These are phyloP conservation scores for Hymenochaete sp. DNA, from an alignment of 1,284 basidiomycete species.

Conservation along the genomic window DNA sequence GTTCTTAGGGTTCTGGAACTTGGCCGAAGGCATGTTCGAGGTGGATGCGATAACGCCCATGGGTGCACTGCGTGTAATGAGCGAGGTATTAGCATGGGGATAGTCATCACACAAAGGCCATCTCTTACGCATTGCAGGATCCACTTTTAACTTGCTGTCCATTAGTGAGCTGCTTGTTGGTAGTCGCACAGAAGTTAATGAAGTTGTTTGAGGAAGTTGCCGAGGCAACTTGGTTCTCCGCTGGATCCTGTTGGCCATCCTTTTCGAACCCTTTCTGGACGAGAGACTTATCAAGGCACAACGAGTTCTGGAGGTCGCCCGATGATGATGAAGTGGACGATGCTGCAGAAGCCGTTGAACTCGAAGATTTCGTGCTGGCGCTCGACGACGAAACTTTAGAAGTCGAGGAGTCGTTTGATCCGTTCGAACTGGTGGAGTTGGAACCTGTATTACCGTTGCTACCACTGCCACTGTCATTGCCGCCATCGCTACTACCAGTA, in stretches of 20 bases:
- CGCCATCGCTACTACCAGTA: slow-evolving; percentile 10
- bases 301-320: slow-evolving; percentile 27
- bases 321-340: neutral
- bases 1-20: slow-evolving; percentile 45
- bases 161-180: slow-evolving; percentile 34
- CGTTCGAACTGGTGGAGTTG: slow-evolving; percentile 6
- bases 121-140: slow-evolving; percentile 44
- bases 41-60: slow-evolving; percentile 44
- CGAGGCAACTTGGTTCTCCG: slow-evolving; percentile 36
- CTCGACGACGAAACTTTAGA: slow-evolving; percentile 13
- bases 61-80: slow-evolving; percentile 26
- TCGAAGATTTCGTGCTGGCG: neutral
- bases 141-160: slow-evolving; percentile 39
- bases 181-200: slow-evolving; percentile 41
- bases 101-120: neutral
- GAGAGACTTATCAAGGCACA: slow-evolving; percentile 35
- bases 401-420: neutral
- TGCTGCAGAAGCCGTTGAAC: slow-evolving; percentile 5
- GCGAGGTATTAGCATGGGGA: neutral
- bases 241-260: slow-evolving; percentile 33
- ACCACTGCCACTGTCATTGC: slow-evolving; percentile 4
- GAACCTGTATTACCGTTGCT: slow-evolving; percentile 5
- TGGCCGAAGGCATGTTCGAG: slow-evolving; percentile 43
- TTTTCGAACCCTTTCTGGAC: slow-evolving; percentile 39
- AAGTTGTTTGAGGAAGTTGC: slow-evolving; percentile 44